These are phyloP conservation scores for Chamaecrista fasciculata DNA, from an alignment of 306 rosid genomes.

Conservation along the genomic window DNA sequence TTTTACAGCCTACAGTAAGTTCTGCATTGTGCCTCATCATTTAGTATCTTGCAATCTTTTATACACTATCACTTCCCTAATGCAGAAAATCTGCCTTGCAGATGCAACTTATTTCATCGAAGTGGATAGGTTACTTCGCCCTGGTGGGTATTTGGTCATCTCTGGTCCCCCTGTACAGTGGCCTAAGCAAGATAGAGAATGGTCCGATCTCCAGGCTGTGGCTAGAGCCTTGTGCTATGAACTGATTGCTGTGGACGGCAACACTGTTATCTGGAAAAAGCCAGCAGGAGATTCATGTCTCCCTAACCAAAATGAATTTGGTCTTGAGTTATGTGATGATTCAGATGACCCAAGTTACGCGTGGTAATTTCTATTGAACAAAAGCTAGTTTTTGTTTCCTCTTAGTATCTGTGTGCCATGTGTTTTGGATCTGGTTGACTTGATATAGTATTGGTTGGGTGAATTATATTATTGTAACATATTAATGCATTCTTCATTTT, in stretches of 20 bases:
- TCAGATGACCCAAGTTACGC: constrained; percentile 73
- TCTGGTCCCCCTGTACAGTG: constrained; percentile 98
- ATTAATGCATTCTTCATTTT: background rate
- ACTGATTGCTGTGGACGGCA: constrained; percentile 76
- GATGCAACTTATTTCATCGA: constrained; percentile 93
- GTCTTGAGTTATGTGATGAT: constrained; percentile 72
- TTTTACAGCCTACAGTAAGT: constrained; percentile 91
- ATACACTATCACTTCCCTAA: constrained; percentile 19
- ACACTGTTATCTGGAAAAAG: constrained; percentile 93
- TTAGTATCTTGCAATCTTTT: background rate
- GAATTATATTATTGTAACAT: background rate
- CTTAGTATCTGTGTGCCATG: constrained; percentile 22
- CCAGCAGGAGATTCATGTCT: constrained; percentile 67
- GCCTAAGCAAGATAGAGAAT: constrained; percentile 93
- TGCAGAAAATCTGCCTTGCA: constrained; percentile 42
- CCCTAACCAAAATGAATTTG: constrained; percentile 81
- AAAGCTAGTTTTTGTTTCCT: constrained; percentile 13
- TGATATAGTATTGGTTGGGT: background rate
- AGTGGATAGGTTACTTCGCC: constrained; percentile 95
- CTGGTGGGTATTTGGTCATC: constrained; percentile 84
- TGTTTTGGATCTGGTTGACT: background rate
- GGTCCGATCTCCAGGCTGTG: constrained; percentile 93
- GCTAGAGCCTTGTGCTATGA: constrained; percentile 93
- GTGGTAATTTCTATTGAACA: constrained; percentile 52
- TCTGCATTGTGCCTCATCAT: constrained; percentile 25